These are phyloP conservation scores for Diaporthe citrichinensis DNA, from an alignment of 2,329 filamentous ascomycete species.

Conservation along the genomic window DNA sequence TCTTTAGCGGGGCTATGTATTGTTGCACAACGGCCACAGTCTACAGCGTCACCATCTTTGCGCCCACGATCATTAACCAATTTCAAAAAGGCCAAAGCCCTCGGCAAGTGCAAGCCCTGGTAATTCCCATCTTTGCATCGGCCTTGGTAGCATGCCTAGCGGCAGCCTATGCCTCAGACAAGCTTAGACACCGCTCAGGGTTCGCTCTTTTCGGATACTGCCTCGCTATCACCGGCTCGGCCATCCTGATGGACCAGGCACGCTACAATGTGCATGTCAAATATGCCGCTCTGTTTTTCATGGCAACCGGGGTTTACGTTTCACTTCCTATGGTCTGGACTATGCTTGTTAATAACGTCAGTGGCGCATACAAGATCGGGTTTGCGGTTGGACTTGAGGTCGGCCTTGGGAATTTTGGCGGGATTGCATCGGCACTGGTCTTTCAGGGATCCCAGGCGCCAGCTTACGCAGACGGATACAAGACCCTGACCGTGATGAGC, in stretches of 20 bases:
- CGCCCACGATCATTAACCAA: constrained; percentile 16
- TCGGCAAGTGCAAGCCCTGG: neutral
- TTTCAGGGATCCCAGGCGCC: constrained; percentile 13
- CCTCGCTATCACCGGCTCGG: constrained; percentile 9
- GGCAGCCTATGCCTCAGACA: constrained; percentile 16
- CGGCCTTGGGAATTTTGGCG: constrained; percentile 14
- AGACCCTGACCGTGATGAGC: constrained; percentile 15
- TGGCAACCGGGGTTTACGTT: neutral
- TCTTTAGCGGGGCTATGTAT: constrained; percentile 3
- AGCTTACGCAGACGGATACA: constrained; percentile 5
- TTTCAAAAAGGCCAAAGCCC: constrained; percentile 2
- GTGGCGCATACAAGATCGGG: constrained; percentile 17
- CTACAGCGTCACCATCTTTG: constrained; percentile 22
- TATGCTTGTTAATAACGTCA: constrained; percentile 20
- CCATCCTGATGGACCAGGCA: constrained; percentile 9
- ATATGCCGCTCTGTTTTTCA: constrained; percentile 17
- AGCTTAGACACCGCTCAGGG: neutral
- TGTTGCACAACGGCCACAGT: constrained; percentile 17
- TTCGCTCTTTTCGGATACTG: constrained; percentile 13
- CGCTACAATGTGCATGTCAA: neutral
- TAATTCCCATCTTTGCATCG: constrained; percentile 7
- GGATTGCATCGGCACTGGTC: constrained; percentile 5
- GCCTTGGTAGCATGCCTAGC: constrained; percentile 2
- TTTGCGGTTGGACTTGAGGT: constrained; percentile 15
- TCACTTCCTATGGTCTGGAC: constrained; percentile 15